Evolutionary conservation across 495 filamentous ascomycete species (phyloP).

Genomic region (Penicillium pulvis): DNA sequence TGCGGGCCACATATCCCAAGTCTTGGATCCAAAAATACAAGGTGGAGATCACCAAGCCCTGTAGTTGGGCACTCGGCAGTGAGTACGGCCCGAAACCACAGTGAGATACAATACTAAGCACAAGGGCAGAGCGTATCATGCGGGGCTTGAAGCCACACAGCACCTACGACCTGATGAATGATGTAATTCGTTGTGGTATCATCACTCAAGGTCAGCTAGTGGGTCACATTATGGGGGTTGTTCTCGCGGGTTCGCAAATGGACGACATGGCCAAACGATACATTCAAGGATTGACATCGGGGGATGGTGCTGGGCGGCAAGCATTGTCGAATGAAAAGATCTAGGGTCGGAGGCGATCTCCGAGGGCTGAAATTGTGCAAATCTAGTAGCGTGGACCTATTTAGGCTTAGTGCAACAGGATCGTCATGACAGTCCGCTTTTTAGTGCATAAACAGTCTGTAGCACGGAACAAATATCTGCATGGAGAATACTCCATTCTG

Average conservation of each 20-base stretch:
- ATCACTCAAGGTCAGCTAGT: slow-evolving; percentile 18
- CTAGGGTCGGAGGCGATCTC: neutral
- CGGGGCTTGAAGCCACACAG: slow-evolving; percentile 17
- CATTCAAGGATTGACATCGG: slow-evolving; percentile 13
- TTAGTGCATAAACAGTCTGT: neutral
- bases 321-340: slow-evolving; percentile 18
- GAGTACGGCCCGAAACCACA: neutral
- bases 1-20: slow-evolving; percentile 11
- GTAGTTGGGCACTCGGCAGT: slow-evolving; percentile 13
- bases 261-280: slow-evolving; percentile 15
- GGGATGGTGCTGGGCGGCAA: slow-evolving; percentile 9
- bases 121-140: slow-evolving; percentile 16
- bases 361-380: neutral
- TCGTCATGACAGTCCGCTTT: neutral
- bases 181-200: slow-evolving; percentile 18
- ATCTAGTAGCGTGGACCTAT: neutral
- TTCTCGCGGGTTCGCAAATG: slow-evolving; percentile 9
- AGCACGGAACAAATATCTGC: neutral
- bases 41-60: slow-evolving; percentile 19
- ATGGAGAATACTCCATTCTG: too few relatives aligned
- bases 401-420: neutral
- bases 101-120: neutral
- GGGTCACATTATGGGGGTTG: slow-evolving; percentile 13
- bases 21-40: slow-evolving; percentile 13
- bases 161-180: slow-evolving; percentile 13